Conservation (phyloP, 305 asterid genomes). For the Fraxinus platypoda region DNA sequence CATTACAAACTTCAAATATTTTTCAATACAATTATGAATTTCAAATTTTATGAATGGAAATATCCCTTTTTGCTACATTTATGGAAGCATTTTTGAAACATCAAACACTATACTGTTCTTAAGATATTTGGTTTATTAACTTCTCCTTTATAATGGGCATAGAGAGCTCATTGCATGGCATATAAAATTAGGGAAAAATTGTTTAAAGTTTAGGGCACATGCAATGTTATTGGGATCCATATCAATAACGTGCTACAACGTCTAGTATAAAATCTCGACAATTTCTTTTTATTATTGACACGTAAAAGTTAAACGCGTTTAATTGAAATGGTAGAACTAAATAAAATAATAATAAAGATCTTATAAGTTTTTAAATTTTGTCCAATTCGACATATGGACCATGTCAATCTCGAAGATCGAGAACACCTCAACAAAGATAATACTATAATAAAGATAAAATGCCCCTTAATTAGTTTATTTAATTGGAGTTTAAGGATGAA, state of each 20-base stretch:
- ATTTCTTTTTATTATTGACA: background rate
- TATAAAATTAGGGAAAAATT: background rate
- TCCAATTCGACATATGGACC: background rate
- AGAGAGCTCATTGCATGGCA: background rate
- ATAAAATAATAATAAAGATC: background rate
- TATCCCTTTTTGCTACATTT: background rate
- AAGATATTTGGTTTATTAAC: background rate
- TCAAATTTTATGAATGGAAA: background rate
- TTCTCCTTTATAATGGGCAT: background rate
- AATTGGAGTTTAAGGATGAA: conserved; percentile 13
- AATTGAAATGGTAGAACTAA: too few species aligned
- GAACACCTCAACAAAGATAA: background rate
- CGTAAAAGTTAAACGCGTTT: background rate
- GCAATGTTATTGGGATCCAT: conserved; percentile 27
- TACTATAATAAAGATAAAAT: background rate
- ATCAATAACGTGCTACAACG: conserved; percentile 27
- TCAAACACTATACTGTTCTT: background rate
- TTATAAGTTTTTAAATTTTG: background rate
- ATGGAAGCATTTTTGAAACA: background rate
- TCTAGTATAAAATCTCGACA: background rate
- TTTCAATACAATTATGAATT: too few species aligned
- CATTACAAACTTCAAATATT: background rate
- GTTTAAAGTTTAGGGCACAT: conserved; percentile 26
- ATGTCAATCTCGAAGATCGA: background rate
- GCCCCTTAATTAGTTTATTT: background rate